phyloP scores from a whole-genome alignment of 192 early-diverging fungal species.

The Gaertneriomyces sp. region DNA sequence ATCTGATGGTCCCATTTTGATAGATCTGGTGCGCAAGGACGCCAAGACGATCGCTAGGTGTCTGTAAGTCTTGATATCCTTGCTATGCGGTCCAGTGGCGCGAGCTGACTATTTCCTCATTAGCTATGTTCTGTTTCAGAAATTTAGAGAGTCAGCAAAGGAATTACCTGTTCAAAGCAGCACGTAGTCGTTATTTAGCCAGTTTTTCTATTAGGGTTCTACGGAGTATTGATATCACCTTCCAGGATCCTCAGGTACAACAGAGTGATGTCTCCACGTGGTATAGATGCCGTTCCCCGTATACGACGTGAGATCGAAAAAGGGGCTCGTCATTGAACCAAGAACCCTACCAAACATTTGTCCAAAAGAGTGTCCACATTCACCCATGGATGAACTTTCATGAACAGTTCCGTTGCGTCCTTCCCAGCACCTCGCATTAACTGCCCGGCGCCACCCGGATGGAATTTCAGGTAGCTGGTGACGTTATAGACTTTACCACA shows the following conservation, averaged over 20 bases:
- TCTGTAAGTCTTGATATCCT: slow-evolving; percentile 15
- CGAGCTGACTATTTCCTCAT: too few relatives aligned
- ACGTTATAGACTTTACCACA: slow-evolving; percentile 90
- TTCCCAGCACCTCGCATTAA: slow-evolving; percentile 74
- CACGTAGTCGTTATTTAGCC: too few relatives aligned
- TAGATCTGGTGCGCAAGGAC: slow-evolving; percentile 30
- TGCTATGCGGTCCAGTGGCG: too few relatives aligned
- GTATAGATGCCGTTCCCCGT: too few relatives aligned
- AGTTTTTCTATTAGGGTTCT: too few relatives aligned
- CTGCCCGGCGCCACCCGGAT: slow-evolving; percentile 76
- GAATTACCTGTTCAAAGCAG: too few relatives aligned
- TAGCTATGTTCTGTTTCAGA: too few relatives aligned
- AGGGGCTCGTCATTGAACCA: slow-evolving; percentile 15
- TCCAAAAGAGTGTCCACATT: slow-evolving; percentile 87
- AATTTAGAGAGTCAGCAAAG: too few relatives aligned
- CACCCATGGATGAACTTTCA: slow-evolving; percentile 89
- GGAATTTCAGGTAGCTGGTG: slow-evolving; percentile 83
- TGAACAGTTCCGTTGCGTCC: slow-evolving; percentile 85
- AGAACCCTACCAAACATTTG: slow-evolving; percentile 64
- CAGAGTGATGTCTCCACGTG: too few relatives aligned
- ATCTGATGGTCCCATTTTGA: background rate
- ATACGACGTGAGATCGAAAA: too few relatives aligned
- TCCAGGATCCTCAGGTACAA: too few relatives aligned
- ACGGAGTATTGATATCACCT: too few relatives aligned
- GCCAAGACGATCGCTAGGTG: slow-evolving; percentile 20